Evolutionary conservation across 2,329 filamentous ascomycete genomes (phyloP), one percentile per base, ranked within the genome.

Genomic region (Cordyceps javanica): DNA sequence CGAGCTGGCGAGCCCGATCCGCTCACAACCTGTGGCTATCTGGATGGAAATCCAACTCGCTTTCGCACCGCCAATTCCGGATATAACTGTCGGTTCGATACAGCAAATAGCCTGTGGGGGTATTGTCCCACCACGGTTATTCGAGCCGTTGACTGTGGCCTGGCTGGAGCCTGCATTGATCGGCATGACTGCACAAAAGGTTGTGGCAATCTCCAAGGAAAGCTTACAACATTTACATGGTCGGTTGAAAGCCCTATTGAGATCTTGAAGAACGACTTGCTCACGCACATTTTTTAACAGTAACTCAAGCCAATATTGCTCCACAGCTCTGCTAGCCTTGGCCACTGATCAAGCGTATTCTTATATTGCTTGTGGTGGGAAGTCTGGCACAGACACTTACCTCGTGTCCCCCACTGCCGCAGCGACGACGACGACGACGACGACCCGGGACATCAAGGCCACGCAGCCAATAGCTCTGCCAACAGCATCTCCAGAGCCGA

Each of bases 221-320:
- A 57, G 1, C 42, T 72, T 11, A 69, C 67, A 2, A 75, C 72
- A 0, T 68, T 72, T 46, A 70, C 68, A 5, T 76, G 72, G 72
- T 74, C 62, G 42, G 13, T 19, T 13, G 46, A 32, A 28, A 26
- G 5, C 28, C 36, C 13, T 13, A n/a, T 30, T 42, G 34, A 55
- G 41, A 16, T 50, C 21, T 58, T 56, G 48, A 58, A 59, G 11
- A 51, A 38, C 26, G 19, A 30, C 11, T 19, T 26, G 9, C n/a
- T 28, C 16, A 53, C 45, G 26, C 16, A 32, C 14, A 30, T n/a
- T 46, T 23, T 5, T 16, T 19, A 10, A 54, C 1, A 60, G 65
- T n/a, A 54, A 44, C 1, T 30, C 39, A 9, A 30, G 48, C 3
- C 42, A 64, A 3, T 72, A 65, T 55, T 75, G 72, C 48, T 73